Percentiles rank a stretch among this genome's conserved stretches.
Evolutionary conservation across 768 basidiomycete species (phyloP).

Genomic region (Sistotremastrum suecicum): DNA sequence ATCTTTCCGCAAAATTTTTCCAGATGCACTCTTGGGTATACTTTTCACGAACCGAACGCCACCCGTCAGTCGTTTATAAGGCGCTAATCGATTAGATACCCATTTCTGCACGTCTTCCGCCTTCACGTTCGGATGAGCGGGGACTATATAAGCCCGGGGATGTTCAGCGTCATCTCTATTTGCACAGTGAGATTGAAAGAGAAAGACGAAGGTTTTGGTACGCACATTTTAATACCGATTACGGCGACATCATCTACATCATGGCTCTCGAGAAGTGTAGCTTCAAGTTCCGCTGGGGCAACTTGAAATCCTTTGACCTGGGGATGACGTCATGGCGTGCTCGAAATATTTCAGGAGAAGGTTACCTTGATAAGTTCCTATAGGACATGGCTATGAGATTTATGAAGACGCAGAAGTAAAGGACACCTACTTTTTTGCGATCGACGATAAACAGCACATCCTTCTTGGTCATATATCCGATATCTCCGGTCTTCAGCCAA

Average conservation of each 20-base stretch:
- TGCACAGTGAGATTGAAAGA: background rate
- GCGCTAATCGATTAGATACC: conserved; percentile 6
- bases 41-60: conserved; percentile 4
- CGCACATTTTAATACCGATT: conserved; percentile 11
- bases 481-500: conserved; percentile 10
- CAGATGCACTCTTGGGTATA: conserved; percentile 7
- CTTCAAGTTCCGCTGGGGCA: conserved; percentile 21
- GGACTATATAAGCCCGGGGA: conserved; percentile 9
- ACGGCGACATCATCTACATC: conserved; percentile 17
- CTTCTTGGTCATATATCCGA: conserved; percentile 5
- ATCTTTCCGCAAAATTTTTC: conserved; percentile 10
- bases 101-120: conserved; percentile 6
- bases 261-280: conserved; percentile 14
- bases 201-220: background rate
- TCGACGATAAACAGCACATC: conserved; percentile 9
- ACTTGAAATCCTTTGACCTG: conserved; percentile 12
- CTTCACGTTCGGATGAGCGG: background rate
- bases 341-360: conserved; percentile 6
- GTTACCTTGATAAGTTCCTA: conserved; percentile 12
- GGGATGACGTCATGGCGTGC: background rate
- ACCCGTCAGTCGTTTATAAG: conserved; percentile 6
- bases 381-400: no score
- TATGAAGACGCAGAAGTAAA: background rate
- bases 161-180: conserved; percentile 7
- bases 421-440: conserved; percentile 9